A percentile compares a stretch with the other conserved stretches of the same genome.
Evolutionary conservation across 768 basidiomycete species (phyloP).

Genomic region (Pulveroboletus sp.): DNA sequence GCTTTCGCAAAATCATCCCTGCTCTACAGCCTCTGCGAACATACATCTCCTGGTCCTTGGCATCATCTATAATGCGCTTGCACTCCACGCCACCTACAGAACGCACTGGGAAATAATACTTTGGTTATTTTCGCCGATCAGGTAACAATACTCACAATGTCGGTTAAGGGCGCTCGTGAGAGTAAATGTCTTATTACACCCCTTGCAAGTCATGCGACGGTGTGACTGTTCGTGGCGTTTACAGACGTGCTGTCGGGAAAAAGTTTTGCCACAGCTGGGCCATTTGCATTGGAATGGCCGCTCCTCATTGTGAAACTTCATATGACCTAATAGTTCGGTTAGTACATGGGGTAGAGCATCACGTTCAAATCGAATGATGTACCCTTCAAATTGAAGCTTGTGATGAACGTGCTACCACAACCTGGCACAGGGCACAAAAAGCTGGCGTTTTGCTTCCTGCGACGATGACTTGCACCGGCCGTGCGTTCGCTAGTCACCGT

Average conservation of each 20-base stretch:
- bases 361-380: slow-evolving; percentile 13
- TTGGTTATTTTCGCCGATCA: background rate
- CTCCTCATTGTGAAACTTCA: slow-evolving; percentile 92
- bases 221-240: slow-evolving; percentile 95
- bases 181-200: slow-evolving; percentile 91
- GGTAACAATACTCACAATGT: slow-evolving; percentile 61
- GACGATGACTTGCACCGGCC: slow-evolving; percentile 76
- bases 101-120: slow-evolving; percentile 44
- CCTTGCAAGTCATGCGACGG: slow-evolving; percentile 88
- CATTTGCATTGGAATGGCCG: slow-evolving; percentile 93
- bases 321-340: slow-evolving; percentile 56
- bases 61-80: slow-evolving; percentile 39
- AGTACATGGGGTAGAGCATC: slow-evolving; percentile 10
- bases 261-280: slow-evolving; percentile 92
- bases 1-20: slow-evolving; percentile 30
- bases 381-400: slow-evolving; percentile 93
- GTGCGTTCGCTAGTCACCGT: slow-evolving; percentile 92
- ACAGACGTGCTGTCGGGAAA: slow-evolving; percentile 93
- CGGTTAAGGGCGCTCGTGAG: slow-evolving; percentile 92
- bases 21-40: slow-evolving; percentile 33
- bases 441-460: slow-evolving; percentile 84
- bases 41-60: slow-evolving; percentile 24
- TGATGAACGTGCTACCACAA: slow-evolving; percentile 84
- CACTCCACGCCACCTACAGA: slow-evolving; percentile 84
- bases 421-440: slow-evolving; percentile 80